Evolutionary conservation across 192 early-diverging fungal species (phyloP).

Genomic region (Entomortierella beljakovae): DNA sequence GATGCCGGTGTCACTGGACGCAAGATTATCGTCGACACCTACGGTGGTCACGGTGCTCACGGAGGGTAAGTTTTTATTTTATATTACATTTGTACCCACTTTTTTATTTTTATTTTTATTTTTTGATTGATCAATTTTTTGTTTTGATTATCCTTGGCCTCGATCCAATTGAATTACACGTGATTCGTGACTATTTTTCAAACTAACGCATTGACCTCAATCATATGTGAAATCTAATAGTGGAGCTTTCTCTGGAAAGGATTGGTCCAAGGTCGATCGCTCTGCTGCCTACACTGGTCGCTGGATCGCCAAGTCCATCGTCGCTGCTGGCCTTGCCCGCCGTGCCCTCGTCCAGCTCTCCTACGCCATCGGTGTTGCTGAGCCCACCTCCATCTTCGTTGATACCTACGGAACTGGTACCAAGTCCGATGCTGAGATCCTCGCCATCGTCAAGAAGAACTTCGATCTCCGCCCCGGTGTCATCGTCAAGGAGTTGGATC

Average conservation of each 20-base stretch:
- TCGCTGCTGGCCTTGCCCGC: slow-evolving; percentile 92
- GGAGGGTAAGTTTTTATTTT: slow-evolving; percentile 49
- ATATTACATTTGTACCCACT: not conserved
- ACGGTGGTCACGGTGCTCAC: slow-evolving; percentile 96
- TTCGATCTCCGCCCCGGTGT: slow-evolving; percentile 99
- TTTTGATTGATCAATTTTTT: not conserved
- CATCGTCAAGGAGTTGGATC: slow-evolving; percentile 98
- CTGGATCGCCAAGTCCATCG: slow-evolving; percentile 98
- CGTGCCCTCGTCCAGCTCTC: slow-evolving; percentile 95
- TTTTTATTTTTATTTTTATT: not conserved
- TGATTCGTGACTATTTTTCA: not conserved
- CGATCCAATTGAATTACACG: not conserved
- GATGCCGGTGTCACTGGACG: slow-evolving; percentile 99
- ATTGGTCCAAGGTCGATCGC: slow-evolving; percentile 99
- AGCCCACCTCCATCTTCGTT: slow-evolving; percentile 96
- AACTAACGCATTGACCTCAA: not conserved
- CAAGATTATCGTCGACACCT: slow-evolving; percentile 81
- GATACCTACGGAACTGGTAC: slow-evolving; percentile 96
- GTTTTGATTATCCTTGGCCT: not conserved
- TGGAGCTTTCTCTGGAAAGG: slow-evolving; percentile 99
- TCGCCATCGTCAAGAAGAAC: slow-evolving; percentile 96
- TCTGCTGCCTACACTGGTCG: slow-evolving; percentile 96
- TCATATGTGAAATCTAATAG: slow-evolving; percentile 60
- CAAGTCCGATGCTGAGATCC: slow-evolving; percentile 90
- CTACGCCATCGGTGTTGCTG: slow-evolving; percentile 98